These are phyloP conservation scores for Gossypium armourianum DNA, from an alignment of 441 rosid species.

Conservation along the genomic window DNA sequence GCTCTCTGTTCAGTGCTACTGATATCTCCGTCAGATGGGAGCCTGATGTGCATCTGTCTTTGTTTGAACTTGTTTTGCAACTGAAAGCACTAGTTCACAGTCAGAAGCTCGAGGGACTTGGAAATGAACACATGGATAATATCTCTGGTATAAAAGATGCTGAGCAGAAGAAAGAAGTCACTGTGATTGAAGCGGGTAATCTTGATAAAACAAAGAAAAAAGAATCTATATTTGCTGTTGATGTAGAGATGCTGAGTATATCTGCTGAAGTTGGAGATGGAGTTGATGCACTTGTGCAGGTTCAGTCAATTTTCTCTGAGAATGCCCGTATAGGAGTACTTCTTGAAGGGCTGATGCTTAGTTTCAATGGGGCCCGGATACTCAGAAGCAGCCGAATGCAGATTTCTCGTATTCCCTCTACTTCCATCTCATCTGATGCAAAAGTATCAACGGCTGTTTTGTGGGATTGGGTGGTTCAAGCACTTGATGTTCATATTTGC, in stretches of 20 bases:
- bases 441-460: slow-evolving; percentile 20
- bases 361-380: slow-evolving; percentile 66
- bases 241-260: slow-evolving; percentile 69
- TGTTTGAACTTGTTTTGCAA: slow-evolving; percentile 64
- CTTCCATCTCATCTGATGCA: slow-evolving; percentile 46
- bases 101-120: slow-evolving; percentile 48
- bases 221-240: slow-evolving; percentile 90
- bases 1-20: slow-evolving; percentile 95
- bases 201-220: slow-evolving; percentile 62
- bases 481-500: slow-evolving; percentile 77
- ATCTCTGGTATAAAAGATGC: slow-evolving; percentile 31
- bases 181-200: slow-evolving; percentile 32
- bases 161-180: slow-evolving; percentile 41
- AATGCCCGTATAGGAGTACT: slow-evolving; percentile 91
- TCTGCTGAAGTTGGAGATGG: slow-evolving; percentile 94
- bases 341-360: slow-evolving; percentile 77
- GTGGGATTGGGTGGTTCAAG: slow-evolving; percentile 99
- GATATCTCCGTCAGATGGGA: slow-evolving; percentile 79
- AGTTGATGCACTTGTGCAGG: slow-evolving; percentile 63
- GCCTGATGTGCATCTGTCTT: slow-evolving; percentile 80
- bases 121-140: slow-evolving; percentile 28
- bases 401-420: slow-evolving; percentile 81
- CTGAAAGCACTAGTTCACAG: slow-evolving; percentile 50
- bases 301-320: slow-evolving; percentile 97
- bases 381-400: slow-evolving; percentile 86